Base-by-base conservation (phyloP, 192 early-diverging fungal genomes). In the Coemansia sp. region DNA sequence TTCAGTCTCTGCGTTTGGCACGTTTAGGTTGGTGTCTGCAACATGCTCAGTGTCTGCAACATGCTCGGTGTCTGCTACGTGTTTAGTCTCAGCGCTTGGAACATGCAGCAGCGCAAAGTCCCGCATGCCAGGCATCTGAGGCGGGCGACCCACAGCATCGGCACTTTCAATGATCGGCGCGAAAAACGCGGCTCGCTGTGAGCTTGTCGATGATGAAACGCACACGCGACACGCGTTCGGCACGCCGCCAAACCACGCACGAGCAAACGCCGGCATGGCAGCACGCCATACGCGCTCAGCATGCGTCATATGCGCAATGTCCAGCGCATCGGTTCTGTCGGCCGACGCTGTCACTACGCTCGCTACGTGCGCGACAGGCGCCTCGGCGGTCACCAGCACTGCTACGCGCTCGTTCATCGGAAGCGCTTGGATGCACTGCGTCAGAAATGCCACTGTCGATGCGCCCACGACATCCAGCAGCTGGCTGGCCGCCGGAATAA, bases 381-480 rank as follows among this genome's bases (percentile, higher is more conserved):
- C 53, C 59, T 89, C 85, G 49, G 82, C 78, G 0, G 88, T 84
- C 2, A 81, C 83, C 18, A 90, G 53, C 4, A 89, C 57, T 38
- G 85, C 64, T 3, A 89, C 77, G 11, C 86, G 83, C 18, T 85
- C 80, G 43, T 73, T 59, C 14, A 74, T 69, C 24, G 71, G 69
- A 47, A 86, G 58, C 55, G 69, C 83, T 18, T 68, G 69, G n/a
- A 88, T 29, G 24, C 85, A 59, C 35, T 87, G 71, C 9, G 74
- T 59, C 39, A 91, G 83, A 3, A 78, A 71, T 7, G 66, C 65
- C 41, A 75, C 68, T 23, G 81, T 66, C 0, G 69, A 18, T 7
- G 85, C 73, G 9, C 76, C 67, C 3, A 89, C 56, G 11, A 77
- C 64, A 2, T 78, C 68, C 74, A 84, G 81, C 81, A 85, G 87